Conservation (phyloP, 495 filamentous ascomycete species). For the Melanomma pulvis-pyrius region DNA sequence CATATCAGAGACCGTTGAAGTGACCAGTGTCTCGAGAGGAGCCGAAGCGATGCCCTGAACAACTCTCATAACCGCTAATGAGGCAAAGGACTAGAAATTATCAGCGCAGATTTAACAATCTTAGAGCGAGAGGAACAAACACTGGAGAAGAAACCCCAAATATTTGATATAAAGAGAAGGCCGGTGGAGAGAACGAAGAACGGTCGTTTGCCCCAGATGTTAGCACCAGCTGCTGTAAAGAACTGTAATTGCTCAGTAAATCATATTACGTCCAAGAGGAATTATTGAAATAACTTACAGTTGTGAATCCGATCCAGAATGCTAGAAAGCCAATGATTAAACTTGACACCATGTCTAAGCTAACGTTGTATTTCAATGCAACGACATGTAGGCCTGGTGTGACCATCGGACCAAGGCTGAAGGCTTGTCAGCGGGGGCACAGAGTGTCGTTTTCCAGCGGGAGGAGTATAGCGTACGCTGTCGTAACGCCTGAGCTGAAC, state of each 20-base stretch:
- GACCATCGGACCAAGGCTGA: conserved; percentile 65
- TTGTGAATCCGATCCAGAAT: conserved; percentile 42
- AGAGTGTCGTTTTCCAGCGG: neutral
- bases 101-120: neutral
- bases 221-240: conserved; percentile 45
- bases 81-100: conserved; percentile 38
- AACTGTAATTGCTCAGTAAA: too few relatives aligned
- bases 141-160: conserved; percentile 43
- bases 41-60: conserved; percentile 87
- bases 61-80: conserved; percentile 57
- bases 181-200: conserved; percentile 46
- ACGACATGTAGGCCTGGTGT: conserved; percentile 55
- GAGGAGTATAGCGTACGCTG: conserved; percentile 12
- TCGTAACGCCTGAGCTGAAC: conserved; percentile 36
- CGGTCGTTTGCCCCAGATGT: conserved; percentile 46
- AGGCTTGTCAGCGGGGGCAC: neutral
- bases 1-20: conserved; percentile 92
- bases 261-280: too few relatives aligned
- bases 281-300: too few relatives aligned
- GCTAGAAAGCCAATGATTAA: conserved; percentile 44
- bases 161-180: conserved; percentile 38
- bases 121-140: neutral
- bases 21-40: conserved; percentile 89
- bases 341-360: conserved; percentile 41
- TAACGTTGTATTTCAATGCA: conserved; percentile 38